Evolutionary conservation across 2,329 filamentous ascomycete species (phyloP), one percentile per base, ranked within the genome.

Genomic region (Phialophora macrospora): DNA sequence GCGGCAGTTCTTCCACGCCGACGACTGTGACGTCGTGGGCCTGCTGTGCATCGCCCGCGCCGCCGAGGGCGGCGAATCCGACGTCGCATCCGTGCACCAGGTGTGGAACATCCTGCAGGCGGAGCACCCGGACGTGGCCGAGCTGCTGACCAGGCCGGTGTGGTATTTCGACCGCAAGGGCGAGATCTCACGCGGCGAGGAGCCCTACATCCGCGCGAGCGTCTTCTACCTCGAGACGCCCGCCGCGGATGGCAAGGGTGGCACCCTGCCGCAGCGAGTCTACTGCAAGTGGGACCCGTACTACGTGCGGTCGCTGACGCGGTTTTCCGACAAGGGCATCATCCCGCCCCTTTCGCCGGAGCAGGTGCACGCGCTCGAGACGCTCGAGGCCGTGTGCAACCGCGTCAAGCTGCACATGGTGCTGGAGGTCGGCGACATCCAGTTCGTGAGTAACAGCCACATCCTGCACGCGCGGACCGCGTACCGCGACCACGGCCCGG

Each of bases 131-230:
- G 92, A 94, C 73, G 89, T 96, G 1, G 89, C 91, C 0, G 87
- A 90, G 76, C 83, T 88, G 5, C 81, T 96, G 60, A 89, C 90
- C 0, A 80, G 88, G 75, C 92, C 92, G 0, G 87, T 92, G 69
- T 96, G 92, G 92, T 95, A 96, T 80, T 94, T 96, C 76, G 92
- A 96, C 78, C 89, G 92, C 62, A 96, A 96, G 81, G 92, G 92
- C 11, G 92, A 96, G 81, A 87, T 86, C 0, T 90, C 87, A 24
- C 80, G 82, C 14, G 92, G 91, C 12, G 84, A 96, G 77, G 86
- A 93, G 62, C 87, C 88, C 64, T 96, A 88, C 79, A 90, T 92
- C 72, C 83, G 84, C 51, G 87, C 89, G 34, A 84, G 86, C 12
- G 86, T 96, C 20, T 86, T 95, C 72, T 96, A 93, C 76, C 80